Percentiles rank a stretch among this genome's conserved stretches.
These are phyloP conservation scores for Vararia minispora DNA, from an alignment of 768 basidiomycete species.

Conservation along the genomic window DNA sequence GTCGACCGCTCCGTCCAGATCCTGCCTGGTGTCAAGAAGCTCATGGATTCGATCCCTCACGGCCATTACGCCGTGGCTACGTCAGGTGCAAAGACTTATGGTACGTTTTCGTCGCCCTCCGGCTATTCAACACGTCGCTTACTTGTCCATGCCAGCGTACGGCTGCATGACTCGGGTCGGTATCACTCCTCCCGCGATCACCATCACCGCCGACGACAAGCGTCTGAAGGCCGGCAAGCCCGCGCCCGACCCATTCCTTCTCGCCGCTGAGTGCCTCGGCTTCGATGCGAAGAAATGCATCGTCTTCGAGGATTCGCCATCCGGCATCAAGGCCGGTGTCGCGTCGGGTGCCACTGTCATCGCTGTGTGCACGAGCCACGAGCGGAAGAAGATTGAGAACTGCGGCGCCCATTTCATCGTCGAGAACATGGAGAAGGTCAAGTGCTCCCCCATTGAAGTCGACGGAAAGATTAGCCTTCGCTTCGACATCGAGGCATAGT, in stretches of 20 bases:
- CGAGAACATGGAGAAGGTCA: conserved; percentile 41
- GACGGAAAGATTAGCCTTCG: conserved; percentile 25
- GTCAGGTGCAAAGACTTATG: conserved; percentile 62
- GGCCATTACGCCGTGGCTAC: conserved; percentile 67
- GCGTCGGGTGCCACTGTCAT: conserved; percentile 66
- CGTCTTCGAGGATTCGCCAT: conserved; percentile 68
- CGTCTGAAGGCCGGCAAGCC: conserved; percentile 58
- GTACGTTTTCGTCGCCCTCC: conserved; percentile 22
- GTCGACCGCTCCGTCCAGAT: conserved; percentile 59
- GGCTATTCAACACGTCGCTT: conserved; percentile 5
- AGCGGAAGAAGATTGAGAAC: conserved; percentile 39
- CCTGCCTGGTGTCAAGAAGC: conserved; percentile 53
- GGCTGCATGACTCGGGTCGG: conserved; percentile 66
- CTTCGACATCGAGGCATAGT: conserved; percentile 46
- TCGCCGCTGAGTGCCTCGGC: conserved; percentile 47
- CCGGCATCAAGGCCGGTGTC: conserved; percentile 56
- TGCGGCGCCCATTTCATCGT: conserved; percentile 48
- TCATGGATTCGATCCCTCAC: conserved; percentile 55
- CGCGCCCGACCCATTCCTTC: conserved; percentile 52
- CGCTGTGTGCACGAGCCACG: conserved; percentile 67
- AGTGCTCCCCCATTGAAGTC: conserved; percentile 28
- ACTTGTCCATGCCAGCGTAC: conserved; percentile 27
- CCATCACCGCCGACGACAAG: conserved; percentile 69
- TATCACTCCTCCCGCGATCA: conserved; percentile 54
- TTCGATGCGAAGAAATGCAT: conserved; percentile 50